A percentile compares a stretch with the other conserved stretches of the same genome.
These are phyloP conservation scores for Diplosphaera chodatii DNA, from an alignment of 139 green algal genomes.

Conservation along the genomic window DNA sequence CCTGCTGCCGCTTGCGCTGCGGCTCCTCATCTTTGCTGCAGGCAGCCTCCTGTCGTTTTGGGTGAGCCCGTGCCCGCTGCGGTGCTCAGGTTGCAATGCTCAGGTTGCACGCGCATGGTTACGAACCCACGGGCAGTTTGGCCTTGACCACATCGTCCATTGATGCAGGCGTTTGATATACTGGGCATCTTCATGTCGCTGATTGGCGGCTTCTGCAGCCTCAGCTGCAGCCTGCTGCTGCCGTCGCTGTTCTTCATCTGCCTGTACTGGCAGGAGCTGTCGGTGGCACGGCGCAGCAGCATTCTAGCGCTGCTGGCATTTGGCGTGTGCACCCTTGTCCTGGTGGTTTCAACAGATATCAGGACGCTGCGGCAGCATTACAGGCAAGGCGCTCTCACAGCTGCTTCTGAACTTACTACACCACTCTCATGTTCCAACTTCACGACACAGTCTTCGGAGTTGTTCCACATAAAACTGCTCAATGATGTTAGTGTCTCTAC, in stretches of 20 bases:
- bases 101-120: no score
- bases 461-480: no score
- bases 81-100: no score
- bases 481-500: no score
- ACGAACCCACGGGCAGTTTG: no score
- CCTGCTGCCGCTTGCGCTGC: not conserved
- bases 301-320: conserved; percentile 10
- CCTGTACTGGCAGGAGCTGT: conserved; percentile 25
- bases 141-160: not conserved
- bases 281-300: not conserved
- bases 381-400: no score
- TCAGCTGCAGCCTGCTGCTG: conserved; percentile 40
- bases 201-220: conserved; percentile 23
- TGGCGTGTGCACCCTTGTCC: conserved; percentile 9
- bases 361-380: not conserved
- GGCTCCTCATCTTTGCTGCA: conserved; percentile 11
- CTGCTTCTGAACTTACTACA: no score
- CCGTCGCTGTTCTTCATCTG: conserved; percentile 30
- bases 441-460: no score
- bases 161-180: conserved; percentile 9
- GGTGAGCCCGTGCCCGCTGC: not conserved
- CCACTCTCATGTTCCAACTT: no score
- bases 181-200: conserved; percentile 26
- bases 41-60: not conserved
- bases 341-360: conserved; percentile 13